phyloP scores from a whole-genome alignment of 257 asterid species.

The Capsicum rhomboideum region DNA sequence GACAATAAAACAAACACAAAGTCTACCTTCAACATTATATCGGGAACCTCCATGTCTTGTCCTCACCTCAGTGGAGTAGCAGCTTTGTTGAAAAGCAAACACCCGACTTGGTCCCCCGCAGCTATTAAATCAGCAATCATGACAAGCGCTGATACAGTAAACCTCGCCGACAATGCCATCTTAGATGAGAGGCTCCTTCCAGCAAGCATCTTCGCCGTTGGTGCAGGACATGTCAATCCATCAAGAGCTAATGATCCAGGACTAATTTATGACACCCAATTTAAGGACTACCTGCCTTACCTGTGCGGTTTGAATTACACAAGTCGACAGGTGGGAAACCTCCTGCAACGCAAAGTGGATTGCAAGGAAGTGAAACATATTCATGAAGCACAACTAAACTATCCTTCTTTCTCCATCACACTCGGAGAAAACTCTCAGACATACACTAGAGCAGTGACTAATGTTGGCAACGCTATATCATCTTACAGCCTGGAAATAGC shows the following conservation, averaged over 20 bases:
- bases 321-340: slow-evolving; percentile 3
- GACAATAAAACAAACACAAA: neutral
- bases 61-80: neutral
- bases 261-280: slow-evolving; percentile 33
- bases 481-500: slow-evolving; percentile 18
- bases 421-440: slow-evolving; percentile 5
- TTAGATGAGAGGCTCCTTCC: slow-evolving; percentile 25
- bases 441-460: slow-evolving; percentile 34
- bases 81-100: neutral
- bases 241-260: slow-evolving; percentile 41
- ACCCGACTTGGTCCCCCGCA: slow-evolving; percentile 16
- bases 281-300: slow-evolving; percentile 39
- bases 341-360: slow-evolving; percentile 13
- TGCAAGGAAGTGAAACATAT: slow-evolving; percentile 16
- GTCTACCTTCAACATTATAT: neutral
- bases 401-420: slow-evolving; percentile 16
- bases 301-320: slow-evolving; percentile 46
- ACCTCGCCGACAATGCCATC: slow-evolving; percentile 15
- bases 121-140: slow-evolving; percentile 50
- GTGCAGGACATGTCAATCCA: slow-evolving; percentile 48
- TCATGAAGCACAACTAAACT: slow-evolving; percentile 20
- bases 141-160: slow-evolving; percentile 39
- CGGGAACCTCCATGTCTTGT: neutral
- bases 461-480: slow-evolving; percentile 24
- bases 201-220: slow-evolving; percentile 25